These are phyloP conservation scores for Mucor mucedo DNA, from an alignment of 371 early-diverging fungal species.

Conservation along the genomic window DNA sequence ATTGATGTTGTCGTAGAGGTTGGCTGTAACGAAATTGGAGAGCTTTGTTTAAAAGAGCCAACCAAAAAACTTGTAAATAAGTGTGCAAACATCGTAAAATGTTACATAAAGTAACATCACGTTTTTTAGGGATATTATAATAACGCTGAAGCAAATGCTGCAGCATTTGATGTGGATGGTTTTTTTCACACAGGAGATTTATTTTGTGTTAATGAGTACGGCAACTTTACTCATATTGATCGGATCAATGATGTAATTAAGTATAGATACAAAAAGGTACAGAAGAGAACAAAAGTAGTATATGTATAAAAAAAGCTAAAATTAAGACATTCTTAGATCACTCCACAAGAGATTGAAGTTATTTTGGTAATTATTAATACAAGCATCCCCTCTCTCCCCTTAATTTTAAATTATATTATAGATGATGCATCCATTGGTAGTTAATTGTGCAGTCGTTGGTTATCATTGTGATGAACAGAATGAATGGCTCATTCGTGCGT, in stretches of 20 bases:
- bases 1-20: background rate
- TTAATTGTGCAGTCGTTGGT: conserved; percentile 74
- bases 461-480: conserved; percentile 51
- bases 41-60: conserved; percentile 77
- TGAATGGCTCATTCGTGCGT: conserved; percentile 78
- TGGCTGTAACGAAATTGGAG: conserved; percentile 53
- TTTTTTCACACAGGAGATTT: conserved; percentile 86
- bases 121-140: conserved; percentile 58
- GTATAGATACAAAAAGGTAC: conserved; percentile 37
- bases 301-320: background rate
- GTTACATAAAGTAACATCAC: too few species aligned
- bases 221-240: conserved; percentile 62
- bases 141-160: conserved; percentile 60
- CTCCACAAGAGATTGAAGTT: conserved; percentile 25
- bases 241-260: conserved; percentile 71
- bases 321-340: conserved; percentile 35
- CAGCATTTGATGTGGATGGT: conserved; percentile 64
- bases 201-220: conserved; percentile 56
- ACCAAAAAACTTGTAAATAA: conserved; percentile 29
- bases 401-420: background rate
- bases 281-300: too few species aligned
- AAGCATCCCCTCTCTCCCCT: too few species aligned
- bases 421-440: conserved; percentile 69
- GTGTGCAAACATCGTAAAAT: too few species aligned
- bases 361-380: conserved; percentile 29